Evolutionary conservation across 2,329 filamentous ascomycete species (phyloP).

Genomic region (Albophoma yamanashiensis): DNA sequence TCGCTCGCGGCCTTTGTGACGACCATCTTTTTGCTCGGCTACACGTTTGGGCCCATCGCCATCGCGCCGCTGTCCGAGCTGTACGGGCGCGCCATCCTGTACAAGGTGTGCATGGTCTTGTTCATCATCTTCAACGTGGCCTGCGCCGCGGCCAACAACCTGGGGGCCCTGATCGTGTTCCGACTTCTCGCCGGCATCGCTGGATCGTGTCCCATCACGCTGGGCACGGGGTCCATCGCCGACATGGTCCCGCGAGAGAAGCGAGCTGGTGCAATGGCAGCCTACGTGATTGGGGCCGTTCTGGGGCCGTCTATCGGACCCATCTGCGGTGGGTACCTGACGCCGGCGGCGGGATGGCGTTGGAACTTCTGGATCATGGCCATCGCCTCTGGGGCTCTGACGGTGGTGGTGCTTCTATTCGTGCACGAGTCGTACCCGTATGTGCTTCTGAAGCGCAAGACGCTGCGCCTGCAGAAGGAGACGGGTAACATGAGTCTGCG

Average conservation of each 20-base stretch:
- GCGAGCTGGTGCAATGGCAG: slow-evolving; percentile 52
- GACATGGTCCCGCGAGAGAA: slow-evolving; percentile 51
- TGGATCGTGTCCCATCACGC: slow-evolving; percentile 52
- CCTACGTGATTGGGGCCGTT: slow-evolving; percentile 53
- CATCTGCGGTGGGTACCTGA: slow-evolving; percentile 31
- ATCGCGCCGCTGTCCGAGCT: slow-evolving; percentile 55
- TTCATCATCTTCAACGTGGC: slow-evolving; percentile 38
- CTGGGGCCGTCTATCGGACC: slow-evolving; percentile 44
- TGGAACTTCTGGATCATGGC: slow-evolving; percentile 28
- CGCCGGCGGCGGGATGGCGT: slow-evolving; percentile 33
- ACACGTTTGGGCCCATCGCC: slow-evolving; percentile 48
- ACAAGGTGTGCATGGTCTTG: slow-evolving; percentile 33
- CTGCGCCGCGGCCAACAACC: slow-evolving; percentile 42
- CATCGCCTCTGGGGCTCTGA: slow-evolving; percentile 15
- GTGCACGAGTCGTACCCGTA: slow-evolving; percentile 55
- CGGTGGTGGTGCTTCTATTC: slow-evolving; percentile 23
- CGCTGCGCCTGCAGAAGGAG: slow-evolving; percentile 42
- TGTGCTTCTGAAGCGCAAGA: slow-evolving; percentile 45
- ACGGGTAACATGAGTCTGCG: slow-evolving; percentile 39
- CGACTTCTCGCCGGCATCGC: slow-evolving; percentile 52
- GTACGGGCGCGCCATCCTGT: slow-evolving; percentile 38
- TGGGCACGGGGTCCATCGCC: slow-evolving; percentile 54
- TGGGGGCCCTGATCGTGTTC: slow-evolving; percentile 51
- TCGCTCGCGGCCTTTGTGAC: slow-evolving; percentile 32
- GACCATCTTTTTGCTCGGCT: slow-evolving; percentile 36